Percentiles rank a stretch among this genome's conserved stretches.
These are phyloP conservation scores for Paramecium pentaurelia DNA, from an alignment of 73 alveolate species.

Conservation along the genomic window DNA sequence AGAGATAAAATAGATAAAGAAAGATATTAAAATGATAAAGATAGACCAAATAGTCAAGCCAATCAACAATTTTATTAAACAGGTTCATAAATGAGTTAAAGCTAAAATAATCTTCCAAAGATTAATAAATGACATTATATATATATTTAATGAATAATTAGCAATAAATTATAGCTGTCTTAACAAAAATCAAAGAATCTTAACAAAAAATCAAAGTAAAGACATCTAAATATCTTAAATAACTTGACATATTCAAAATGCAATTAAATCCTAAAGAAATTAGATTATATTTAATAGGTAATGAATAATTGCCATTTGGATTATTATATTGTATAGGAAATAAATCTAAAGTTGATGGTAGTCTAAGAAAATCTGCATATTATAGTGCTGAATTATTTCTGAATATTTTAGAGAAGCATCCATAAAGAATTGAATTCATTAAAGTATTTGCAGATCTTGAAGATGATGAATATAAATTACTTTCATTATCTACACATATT, in stretches of 20 bases:
- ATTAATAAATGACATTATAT: neutral
- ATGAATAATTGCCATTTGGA: constrained; percentile 25
- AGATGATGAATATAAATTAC: constrained; percentile 21
- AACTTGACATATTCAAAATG: neutral
- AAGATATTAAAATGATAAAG: neutral
- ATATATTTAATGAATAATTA: constrained; percentile 3
- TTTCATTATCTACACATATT: constrained; percentile 13
- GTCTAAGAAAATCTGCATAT: constrained; percentile 28
- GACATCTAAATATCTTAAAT: constrained; percentile 33
- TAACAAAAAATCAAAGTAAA: neutral
- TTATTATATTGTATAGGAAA: constrained; percentile 28
- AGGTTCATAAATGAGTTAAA: neutral
- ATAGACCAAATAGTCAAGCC: constrained; percentile 3
- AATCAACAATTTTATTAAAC: neutral
- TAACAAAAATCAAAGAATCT: constrained; percentile 10
- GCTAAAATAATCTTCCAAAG: neutral
- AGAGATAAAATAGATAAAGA: constrained; percentile 32
- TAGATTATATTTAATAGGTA: neutral
- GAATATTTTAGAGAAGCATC: neutral
- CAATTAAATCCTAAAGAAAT: neutral
- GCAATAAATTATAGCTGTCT: neutral
- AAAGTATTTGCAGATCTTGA: constrained; percentile 38
- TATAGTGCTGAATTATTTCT: constrained; percentile 2
- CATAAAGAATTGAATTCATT: neutral
- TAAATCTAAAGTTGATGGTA: constrained; percentile 40